phyloP scores from a whole-genome alignment of 176 grass and related monocot species.

The Bromus sterilis region DNA sequence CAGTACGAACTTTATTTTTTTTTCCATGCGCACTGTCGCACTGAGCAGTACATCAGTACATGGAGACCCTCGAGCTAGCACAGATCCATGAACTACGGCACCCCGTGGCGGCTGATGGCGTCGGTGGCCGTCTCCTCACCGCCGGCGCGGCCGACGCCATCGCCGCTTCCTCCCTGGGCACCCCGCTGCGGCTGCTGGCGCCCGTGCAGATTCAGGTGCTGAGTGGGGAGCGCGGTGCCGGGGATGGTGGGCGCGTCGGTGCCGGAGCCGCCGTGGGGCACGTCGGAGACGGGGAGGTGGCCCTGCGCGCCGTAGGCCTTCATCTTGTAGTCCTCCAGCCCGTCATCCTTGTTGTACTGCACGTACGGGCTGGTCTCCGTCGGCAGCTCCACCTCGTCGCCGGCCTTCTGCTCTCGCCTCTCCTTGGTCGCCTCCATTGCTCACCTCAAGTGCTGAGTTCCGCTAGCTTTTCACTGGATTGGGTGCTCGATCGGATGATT shows the following conservation, averaged over 20 bases:
- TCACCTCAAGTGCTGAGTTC: neutral
- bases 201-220: neutral
- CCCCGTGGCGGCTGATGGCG: conserved; percentile 32
- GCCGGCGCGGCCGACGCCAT: neutral
- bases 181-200: neutral
- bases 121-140: conserved; percentile 11
- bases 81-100: conserved; percentile 18
- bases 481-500: neutral
- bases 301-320: conserved; percentile 57
- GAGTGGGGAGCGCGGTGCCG: conserved; percentile 19
- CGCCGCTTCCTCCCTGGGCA: neutral
- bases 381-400: conserved; percentile 37
- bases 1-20: neutral
- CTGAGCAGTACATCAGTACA: neutral
- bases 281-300: conserved; percentile 51
- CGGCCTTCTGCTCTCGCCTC: neutral
- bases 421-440: conserved; percentile 35
- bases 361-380: conserved; percentile 82
- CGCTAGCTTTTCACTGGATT: neutral
- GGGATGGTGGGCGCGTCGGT: conserved; percentile 59
- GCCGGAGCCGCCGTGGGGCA: conserved; percentile 31
- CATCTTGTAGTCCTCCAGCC: conserved; percentile 77
- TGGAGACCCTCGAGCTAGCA: neutral
- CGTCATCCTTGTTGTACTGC: conserved; percentile 34
- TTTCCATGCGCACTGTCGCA: neutral